Evolutionary conservation across 1,139 yeast species (phyloP), one percentile per base, ranked within the genome.

Genomic region (Pichia sp.): DNA sequence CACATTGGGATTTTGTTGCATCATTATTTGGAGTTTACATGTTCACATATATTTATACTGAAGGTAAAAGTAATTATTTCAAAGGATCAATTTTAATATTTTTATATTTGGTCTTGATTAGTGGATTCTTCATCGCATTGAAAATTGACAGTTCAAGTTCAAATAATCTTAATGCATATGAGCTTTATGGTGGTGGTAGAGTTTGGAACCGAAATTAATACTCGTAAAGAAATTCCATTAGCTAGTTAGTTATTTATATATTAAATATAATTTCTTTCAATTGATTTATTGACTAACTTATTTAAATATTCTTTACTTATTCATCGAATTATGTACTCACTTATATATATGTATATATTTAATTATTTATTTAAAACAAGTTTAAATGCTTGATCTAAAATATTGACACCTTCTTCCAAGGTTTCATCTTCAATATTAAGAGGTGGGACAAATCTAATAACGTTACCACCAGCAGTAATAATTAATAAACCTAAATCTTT

Each of bases 1-100:
- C 98, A 8, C 75, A 89, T 49, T 94, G 98, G 97, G 98, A 94
- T 62, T 76, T 90, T 45, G 77, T 90, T 55, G 95, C 95, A 12
- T 80, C 89, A 7, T 74, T 90, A 51, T 78, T 87, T 37, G 84
- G 96, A 43, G 94, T 90, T 47, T 87, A 89, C 54, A 69, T 92
- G 62, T 90, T 89, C 69, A 86, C 96, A 0, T 92, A 94, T 63
- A 79, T 92, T 49, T 94, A 94, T 62, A 96, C 97, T 0, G 98
- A 92, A 61, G 99, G 98, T 2, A 90, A 90, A 60, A 84, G 95
- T 32, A 92, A 94, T 61, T 92, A 92, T 62, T 92, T 92, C 71
- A 92, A 92, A 63, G 98, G 99, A 1, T 83, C 92, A 20, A 87
- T 94, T 53, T 70, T 94, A 60, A 79, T 90, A 20, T 73, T 94